Evolutionary conservation across 2,329 filamentous ascomycete species (phyloP).

Genomic region (Ampelomyces quisqualis): DNA sequence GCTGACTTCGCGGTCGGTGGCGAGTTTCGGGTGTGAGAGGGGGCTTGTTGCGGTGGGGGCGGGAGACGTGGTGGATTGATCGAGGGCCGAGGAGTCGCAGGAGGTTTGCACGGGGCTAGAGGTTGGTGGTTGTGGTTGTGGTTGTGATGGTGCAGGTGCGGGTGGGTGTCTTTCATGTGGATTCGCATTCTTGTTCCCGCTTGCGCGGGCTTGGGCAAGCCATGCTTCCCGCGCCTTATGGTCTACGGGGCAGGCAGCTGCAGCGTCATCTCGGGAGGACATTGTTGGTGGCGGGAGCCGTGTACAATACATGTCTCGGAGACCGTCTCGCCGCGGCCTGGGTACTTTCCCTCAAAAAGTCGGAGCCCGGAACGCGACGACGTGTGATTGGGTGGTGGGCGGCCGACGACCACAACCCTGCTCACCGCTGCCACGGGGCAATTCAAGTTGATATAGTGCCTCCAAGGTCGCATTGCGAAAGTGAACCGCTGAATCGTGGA

Average conservation of each 20-base stretch:
- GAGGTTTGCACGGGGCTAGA: slow-evolving; percentile 26
- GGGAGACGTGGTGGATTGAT: slow-evolving; percentile 30
- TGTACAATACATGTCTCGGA: not conserved
- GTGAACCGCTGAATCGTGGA: too few relatives aligned
- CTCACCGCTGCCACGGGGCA: slow-evolving; percentile 16
- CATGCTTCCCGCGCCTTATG: slow-evolving; percentile 85
- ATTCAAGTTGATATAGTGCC: too few relatives aligned
- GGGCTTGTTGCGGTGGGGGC: slow-evolving; percentile 17
- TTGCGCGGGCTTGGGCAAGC: slow-evolving; percentile 67
- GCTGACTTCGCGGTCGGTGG: slow-evolving; percentile 50
- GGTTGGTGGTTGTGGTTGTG: slow-evolving; percentile 13
- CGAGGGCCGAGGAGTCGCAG: slow-evolving; percentile 44
- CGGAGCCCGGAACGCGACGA: slow-evolving; percentile 4
- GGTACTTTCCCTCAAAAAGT: too few relatives aligned
- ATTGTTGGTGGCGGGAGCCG: too few relatives aligned
- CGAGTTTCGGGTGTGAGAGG: slow-evolving; percentile 38
- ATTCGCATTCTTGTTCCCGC: slow-evolving; percentile 20
- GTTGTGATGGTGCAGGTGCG: slow-evolving; percentile 12
- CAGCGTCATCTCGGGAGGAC: slow-evolving; percentile 36
- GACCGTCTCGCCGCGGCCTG: too few relatives aligned
- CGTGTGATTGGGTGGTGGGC: slow-evolving; percentile 20
- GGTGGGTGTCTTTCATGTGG: slow-evolving; percentile 18
- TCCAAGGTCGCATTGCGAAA: too few relatives aligned
- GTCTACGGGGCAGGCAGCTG: slow-evolving; percentile 75
- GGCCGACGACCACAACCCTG: slow-evolving; percentile 8